A percentile compares a stretch with the other conserved stretches of the same genome.
Conservation (phyloP, 2,329 filamentous ascomycete genomes). For the Penicillium concentricum region DNA sequence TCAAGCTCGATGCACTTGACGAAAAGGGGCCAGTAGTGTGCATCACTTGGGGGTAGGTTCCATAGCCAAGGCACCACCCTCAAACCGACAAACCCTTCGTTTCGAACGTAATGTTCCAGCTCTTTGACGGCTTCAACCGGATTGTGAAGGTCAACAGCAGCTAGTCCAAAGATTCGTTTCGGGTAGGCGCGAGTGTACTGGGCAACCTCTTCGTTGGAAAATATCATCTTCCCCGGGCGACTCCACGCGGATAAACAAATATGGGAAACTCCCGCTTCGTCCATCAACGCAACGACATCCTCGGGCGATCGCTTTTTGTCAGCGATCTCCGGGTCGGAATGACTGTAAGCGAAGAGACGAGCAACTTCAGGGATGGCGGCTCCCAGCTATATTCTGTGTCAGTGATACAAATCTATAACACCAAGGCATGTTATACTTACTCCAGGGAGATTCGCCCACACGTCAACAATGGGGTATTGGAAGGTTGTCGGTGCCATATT, state of each 20-base stretch:
- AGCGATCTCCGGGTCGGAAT: too few species aligned
- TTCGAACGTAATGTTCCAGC: slow-evolving; percentile 26
- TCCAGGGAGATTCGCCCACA: background rate
- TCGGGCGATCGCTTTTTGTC: too few species aligned
- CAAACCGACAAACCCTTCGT: slow-evolving; percentile 26
- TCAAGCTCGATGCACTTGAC: slow-evolving; percentile 19
- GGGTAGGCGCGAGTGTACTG: slow-evolving; percentile 24
- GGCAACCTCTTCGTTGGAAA: slow-evolving; percentile 23
- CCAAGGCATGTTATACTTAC: background rate
- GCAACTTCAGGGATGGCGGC: too few species aligned
- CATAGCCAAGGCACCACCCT: slow-evolving; percentile 21
- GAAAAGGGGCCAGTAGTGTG: background rate
- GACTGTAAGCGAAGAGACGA: too few species aligned
- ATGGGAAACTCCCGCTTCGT: too few species aligned
- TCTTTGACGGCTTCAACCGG: slow-evolving; percentile 26
- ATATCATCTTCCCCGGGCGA: background rate
- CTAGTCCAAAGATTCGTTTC: slow-evolving; percentile 25
- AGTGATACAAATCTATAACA: background rate
- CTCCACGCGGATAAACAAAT: too few species aligned
- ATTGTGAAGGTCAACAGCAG: slow-evolving; percentile 24
- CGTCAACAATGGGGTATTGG: background rate
- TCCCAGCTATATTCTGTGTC: background rate
- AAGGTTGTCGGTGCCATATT: background rate
- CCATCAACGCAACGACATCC: too few species aligned
- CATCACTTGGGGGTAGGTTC: background rate